Percentiles rank a stretch among this genome's conserved stretches.
Evolutionary conservation across 164 flowering plant species (phyloP).

Genomic region (Kingdonia uniflora): DNA sequence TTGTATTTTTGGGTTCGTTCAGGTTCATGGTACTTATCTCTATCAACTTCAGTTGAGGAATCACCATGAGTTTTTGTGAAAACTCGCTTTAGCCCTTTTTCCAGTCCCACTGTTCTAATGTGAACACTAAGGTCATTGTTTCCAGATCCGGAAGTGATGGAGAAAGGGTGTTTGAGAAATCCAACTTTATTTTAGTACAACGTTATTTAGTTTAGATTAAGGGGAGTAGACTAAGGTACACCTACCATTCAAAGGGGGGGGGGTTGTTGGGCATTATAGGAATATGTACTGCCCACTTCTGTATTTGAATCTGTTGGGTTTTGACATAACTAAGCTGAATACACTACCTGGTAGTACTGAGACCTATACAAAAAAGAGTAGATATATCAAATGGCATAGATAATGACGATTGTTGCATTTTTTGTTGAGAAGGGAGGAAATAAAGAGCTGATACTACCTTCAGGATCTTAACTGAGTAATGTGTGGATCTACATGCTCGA

Average conservation of each 20-base stretch:
- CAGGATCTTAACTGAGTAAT: conserved; percentile 51
- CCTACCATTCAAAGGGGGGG: conserved; percentile 89
- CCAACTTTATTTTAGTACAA: not conserved
- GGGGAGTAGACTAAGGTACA: too few relatives aligned
- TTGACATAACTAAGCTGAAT: conserved; percentile 70
- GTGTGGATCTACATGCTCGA: conserved; percentile 56
- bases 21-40: conserved; percentile 17
- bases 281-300: conserved; percentile 93
- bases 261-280: conserved; percentile 69
- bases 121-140: conserved; percentile 87
- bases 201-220: not conserved
- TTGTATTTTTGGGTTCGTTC: conserved; percentile 6
- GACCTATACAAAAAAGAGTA: conserved; percentile 35
- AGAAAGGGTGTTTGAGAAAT: conserved; percentile 80
- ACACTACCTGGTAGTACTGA: conserved; percentile 83
- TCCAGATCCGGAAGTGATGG: conserved; percentile 91
- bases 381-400: not conserved
- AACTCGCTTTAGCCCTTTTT: conserved; percentile 63
- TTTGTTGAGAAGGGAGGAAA: not conserved
- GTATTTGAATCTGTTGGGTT: conserved; percentile 77
- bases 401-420: too few relatives aligned
- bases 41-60: conserved; percentile 39
- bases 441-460: conserved; percentile 38
- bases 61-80: conserved; percentile 41
- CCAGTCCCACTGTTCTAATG: conserved; percentile 89